A percentile compares a stretch with the other conserved stretches of the same genome.
Evolutionary conservation across 1,284 basidiomycete species (phyloP).

Genomic region (Cutaneotrichosporon daszewskae): DNA sequence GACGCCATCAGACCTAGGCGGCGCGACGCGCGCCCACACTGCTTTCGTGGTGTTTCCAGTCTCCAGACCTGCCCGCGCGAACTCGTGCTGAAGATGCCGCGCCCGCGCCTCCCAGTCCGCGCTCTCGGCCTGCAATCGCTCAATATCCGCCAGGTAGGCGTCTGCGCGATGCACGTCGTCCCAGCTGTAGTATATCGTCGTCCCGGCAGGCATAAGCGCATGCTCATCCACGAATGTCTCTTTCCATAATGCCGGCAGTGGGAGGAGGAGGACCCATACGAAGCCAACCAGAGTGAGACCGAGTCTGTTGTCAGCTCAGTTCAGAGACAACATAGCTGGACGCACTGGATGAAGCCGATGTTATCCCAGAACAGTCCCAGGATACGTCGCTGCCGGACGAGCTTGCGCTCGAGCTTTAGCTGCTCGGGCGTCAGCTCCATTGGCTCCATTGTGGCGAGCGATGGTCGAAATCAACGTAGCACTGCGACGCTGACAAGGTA

Average conservation of each 20-base stretch:
- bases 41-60: conserved; percentile 44
- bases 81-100: conserved; percentile 7
- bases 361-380: conserved; percentile 2
- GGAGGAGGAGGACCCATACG: conserved; percentile 68
- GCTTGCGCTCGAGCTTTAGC: conserved; percentile 5
- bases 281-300: conserved; percentile 60
- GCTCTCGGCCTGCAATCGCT: conserved; percentile 59
- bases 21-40: conserved; percentile 71
- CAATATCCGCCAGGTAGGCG: conserved; percentile 62
- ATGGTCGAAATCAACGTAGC: no score
- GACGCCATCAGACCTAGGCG: conserved; percentile 79
- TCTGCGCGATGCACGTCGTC: conserved; percentile 78
- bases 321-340: no score
- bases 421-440: conserved; percentile 9
- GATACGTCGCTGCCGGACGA: conserved; percentile 4
- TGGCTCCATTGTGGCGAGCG: neutral
- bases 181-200: conserved; percentile 84
- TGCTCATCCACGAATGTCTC: conserved; percentile 85
- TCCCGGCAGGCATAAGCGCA: conserved; percentile 82
- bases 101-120: conserved; percentile 58
- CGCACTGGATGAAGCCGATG: conserved; percentile 7
- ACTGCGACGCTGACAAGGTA: no score
- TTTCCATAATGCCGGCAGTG: conserved; percentile 60
- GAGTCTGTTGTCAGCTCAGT: conserved; percentile 7
- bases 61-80: conserved; percentile 23